A percentile compares a stretch with the other conserved stretches of the same genome.
phyloP scores from a whole-genome alignment of 1,139 yeast species.

The Protomyces inouyei region DNA sequence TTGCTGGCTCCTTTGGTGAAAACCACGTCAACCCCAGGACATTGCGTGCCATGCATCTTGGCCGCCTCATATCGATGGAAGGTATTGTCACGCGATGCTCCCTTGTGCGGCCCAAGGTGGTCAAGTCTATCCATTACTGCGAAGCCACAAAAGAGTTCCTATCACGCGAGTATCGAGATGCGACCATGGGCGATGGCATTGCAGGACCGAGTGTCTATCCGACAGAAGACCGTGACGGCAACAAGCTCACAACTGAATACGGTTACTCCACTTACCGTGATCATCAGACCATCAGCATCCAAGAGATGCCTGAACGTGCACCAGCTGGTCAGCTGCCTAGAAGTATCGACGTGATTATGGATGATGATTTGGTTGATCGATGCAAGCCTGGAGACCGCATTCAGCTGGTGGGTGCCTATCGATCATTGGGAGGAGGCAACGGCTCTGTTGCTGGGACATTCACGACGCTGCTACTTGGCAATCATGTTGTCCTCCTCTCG shows the following conservation, averaged over 20 bases:
- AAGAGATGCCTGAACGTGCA: constrained; percentile 97
- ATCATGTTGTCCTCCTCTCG: constrained; percentile 82
- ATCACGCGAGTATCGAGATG: constrained; percentile 88
- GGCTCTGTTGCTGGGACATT: constrained; percentile 54
- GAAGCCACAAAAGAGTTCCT: constrained; percentile 79
- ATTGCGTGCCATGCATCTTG: constrained; percentile 67
- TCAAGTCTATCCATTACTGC: constrained; percentile 90
- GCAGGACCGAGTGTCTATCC: constrained; percentile 73
- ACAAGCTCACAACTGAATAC: constrained; percentile 80
- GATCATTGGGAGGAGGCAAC: constrained; percentile 75
- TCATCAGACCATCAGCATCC: constrained; percentile 88
- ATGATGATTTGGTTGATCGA: constrained; percentile 86
- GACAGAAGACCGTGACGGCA: constrained; percentile 86
- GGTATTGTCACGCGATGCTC: constrained; percentile 96
- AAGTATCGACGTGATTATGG: constrained; percentile 81
- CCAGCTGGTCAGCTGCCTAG: constrained; percentile 98
- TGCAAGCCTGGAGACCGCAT: constrained; percentile 96
- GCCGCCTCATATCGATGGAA: constrained; percentile 80
- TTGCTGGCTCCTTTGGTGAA: constrained; percentile 88
- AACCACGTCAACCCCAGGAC: constrained; percentile 86
- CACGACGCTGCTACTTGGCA: constrained; percentile 74
- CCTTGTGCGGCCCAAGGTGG: constrained; percentile 83
- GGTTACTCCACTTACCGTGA: constrained; percentile 92
- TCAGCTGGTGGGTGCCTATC: constrained; percentile 88
- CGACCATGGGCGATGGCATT: constrained; percentile 53